Base-by-base conservation (phyloP, 2,329 filamentous ascomycete genomes). In the Neofusicoccum sp. region DNA sequence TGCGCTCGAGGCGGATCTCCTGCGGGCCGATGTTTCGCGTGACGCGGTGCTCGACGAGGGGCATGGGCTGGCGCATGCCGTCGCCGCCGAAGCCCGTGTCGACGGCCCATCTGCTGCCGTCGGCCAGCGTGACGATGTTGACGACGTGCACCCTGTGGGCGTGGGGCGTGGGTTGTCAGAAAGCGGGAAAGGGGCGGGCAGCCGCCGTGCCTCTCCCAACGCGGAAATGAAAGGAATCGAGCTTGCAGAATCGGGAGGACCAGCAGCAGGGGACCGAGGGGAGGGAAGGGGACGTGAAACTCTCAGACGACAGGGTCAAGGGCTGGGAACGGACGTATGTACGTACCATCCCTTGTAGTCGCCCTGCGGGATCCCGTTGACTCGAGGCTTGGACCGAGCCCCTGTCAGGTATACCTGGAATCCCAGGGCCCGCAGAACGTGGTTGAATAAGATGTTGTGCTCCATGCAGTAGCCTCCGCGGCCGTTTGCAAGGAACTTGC, bases 1-100 rank as follows among this genome's bases (percentile, higher is more conserved):
- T 79, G 38, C 77, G 75, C 26, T 82, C 70, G 5, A 88, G 74
- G 0, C 85, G 83, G 62, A 85, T 78, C 63, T 86, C 76, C 62
- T 85, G 82, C 2, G 81, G 78, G 9, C 82, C 82, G 26, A 86
- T 75, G 68, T 85, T 83, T 61, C 71, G 66, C 58, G 78, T 75
- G 7, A 78, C 70, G 12, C 73, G 68, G 8, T 61, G 73, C 73
- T 65, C 63, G 64, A n/a, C 79, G 73, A 90, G 73, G 1, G 79
- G 80, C 38, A 89, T 71, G 6, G 87, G 86, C 14, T 74, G 72
- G 1, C 82, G 86, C 2, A 85, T 78, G 6, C 84, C 83, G 66
- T 86, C 83, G 20, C 83, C 84, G 48, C 87, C 87, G 67, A 89
- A 89, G 4, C 81, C 84, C 9, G 87, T 83, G 68, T 90, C 88